Percentiles rank a stretch among this genome's conserved stretches.
Evolutionary conservation across 2,329 filamentous ascomycete species (phyloP).

Genomic region (Davidsoniella australis): DNA sequence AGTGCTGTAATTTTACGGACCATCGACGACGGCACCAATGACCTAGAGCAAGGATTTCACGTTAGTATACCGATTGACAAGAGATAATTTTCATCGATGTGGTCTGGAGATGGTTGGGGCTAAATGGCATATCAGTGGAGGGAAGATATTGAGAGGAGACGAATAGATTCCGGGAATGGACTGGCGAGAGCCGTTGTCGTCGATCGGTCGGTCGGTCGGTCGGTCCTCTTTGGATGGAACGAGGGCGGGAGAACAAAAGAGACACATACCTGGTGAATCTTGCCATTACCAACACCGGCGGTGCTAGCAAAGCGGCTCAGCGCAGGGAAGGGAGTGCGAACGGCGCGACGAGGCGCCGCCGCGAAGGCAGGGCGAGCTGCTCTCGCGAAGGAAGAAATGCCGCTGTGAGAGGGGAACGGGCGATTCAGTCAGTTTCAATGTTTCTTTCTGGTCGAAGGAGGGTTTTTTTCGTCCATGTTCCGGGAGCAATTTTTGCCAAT

Average conservation of each 20-base stretch:
- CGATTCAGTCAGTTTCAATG: constrained; percentile 12
- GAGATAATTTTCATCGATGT: no score
- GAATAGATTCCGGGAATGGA: no score
- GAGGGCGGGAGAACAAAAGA: not conserved
- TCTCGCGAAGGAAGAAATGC: constrained; percentile 48
- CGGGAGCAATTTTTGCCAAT: constrained; percentile 26
- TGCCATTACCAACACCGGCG: constrained; percentile 41
- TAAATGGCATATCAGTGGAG: no score
- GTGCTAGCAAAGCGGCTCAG: constrained; percentile 43
- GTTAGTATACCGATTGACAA: constrained; percentile 18
- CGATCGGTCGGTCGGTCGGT: no score
- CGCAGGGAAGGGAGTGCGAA: constrained; percentile 36
- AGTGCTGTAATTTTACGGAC: constrained; percentile 36
- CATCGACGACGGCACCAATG: constrained; percentile 98
- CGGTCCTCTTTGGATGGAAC: not conserved
- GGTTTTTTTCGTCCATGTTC: no score
- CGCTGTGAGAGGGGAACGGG: constrained; percentile 31
- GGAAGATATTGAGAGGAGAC: no score
- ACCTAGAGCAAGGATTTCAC: constrained; percentile 56
- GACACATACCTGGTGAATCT: constrained; percentile 47
- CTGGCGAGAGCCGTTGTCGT: no score
- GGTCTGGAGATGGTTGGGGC: no score
- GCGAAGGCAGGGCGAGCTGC: constrained; percentile 44
- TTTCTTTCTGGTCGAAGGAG: no score
- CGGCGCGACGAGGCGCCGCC: constrained; percentile 38